phyloP scores from a whole-genome alignment of 1,139 yeast species.

The Magnusiomyces sp. region DNA sequence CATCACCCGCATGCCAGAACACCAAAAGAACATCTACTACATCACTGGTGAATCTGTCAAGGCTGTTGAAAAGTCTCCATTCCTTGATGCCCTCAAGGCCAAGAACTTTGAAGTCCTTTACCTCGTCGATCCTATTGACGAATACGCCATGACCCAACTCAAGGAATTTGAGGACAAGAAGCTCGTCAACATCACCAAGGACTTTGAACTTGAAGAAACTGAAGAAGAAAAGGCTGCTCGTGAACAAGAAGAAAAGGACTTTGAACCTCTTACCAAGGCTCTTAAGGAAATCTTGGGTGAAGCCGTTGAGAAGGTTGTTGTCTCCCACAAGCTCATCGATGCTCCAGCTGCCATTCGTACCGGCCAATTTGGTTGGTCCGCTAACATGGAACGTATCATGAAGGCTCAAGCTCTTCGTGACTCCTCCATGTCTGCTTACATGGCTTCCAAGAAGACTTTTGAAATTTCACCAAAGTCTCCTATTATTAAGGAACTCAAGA shows the following conservation, averaged over 20 bases:
- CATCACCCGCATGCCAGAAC: constrained; percentile 99
- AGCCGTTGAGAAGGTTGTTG: constrained; percentile 98
- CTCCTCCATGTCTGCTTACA: constrained; percentile 97
- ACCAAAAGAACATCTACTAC: constrained; percentile 98
- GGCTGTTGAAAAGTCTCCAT: constrained; percentile 98
- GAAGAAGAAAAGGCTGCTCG: constrained; percentile 94
- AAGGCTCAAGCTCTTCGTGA: constrained; percentile 99
- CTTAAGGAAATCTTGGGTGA: constrained; percentile 97
- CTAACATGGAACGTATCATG: constrained; percentile 99
- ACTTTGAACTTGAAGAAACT: constrained; percentile 97
- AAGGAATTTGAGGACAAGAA: constrained; percentile 99
- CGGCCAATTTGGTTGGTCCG: constrained; percentile 99
- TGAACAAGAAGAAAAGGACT: constrained; percentile 88
- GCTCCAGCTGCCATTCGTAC: constrained; percentile 99
- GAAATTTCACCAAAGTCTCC: constrained; percentile 97
- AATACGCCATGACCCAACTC: constrained; percentile 98
- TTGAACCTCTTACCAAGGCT: constrained; percentile 88
- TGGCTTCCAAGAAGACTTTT: constrained; percentile 98
- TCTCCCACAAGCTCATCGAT: constrained; percentile 93
- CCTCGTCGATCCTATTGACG: constrained; percentile 99
- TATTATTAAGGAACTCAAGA: constrained; percentile 89
- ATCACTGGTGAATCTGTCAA: constrained; percentile 98
- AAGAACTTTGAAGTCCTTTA: constrained; percentile 97
- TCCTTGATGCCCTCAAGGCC: constrained; percentile 97
- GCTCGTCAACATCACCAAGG: constrained; percentile 97